These are phyloP conservation scores for Paradendryphiella salina DNA, from an alignment of 2,329 filamentous ascomycete genomes.

Conservation along the genomic window DNA sequence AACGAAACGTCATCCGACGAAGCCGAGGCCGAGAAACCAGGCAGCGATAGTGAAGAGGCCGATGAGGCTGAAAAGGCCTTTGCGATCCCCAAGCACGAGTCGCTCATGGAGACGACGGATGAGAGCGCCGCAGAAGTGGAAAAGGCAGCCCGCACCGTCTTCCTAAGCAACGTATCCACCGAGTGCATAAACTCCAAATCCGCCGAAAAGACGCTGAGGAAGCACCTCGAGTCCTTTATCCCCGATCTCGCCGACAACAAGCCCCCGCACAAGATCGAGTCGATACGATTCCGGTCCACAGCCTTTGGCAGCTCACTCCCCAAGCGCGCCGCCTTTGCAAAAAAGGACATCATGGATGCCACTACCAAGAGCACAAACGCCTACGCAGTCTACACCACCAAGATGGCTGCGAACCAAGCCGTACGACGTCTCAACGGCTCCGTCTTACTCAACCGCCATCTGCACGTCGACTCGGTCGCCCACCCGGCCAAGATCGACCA, in stretches of 20 bases:
- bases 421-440: conserved; percentile 79
- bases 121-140: conserved; percentile 65
- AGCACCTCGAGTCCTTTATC: conserved; percentile 78
- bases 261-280: conserved; percentile 74
- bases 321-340: conserved; percentile 92
- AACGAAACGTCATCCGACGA: conserved; percentile 23
- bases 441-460: conserved; percentile 79
- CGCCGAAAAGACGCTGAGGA: conserved; percentile 74
- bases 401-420: conserved; percentile 74
- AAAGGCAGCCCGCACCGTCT: conserved; percentile 87
- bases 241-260: conserved; percentile 53
- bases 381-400: conserved; percentile 84
- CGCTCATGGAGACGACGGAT: conserved; percentile 45
- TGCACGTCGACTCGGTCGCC: conserved; percentile 87
- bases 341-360: conserved; percentile 83
- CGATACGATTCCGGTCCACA: conserved; percentile 90
- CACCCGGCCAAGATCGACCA: conserved; percentile 83
- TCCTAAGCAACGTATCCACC: conserved; percentile 86
- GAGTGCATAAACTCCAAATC: conserved; percentile 80
- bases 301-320: conserved; percentile 81
- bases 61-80: conserved; percentile 53
- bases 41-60: background rate
- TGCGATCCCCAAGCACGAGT: conserved; percentile 58
- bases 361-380: conserved; percentile 94
- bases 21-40: conserved; percentile 45